phyloP scores from a whole-genome alignment of 805 yeast species.

The Komagataella phaffii region DNA sequence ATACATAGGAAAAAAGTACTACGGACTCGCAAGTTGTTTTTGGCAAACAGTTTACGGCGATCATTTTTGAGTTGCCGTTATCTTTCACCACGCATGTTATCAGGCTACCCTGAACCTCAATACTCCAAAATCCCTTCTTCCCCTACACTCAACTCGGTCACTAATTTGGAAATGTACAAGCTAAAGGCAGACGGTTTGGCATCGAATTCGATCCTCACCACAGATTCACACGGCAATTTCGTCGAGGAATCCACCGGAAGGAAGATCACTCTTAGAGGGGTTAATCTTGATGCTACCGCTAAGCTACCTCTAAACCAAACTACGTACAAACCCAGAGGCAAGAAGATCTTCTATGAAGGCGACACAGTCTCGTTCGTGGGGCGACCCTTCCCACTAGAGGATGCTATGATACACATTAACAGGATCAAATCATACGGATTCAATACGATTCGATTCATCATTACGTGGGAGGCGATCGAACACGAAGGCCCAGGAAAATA shows the following conservation, averaged over 20 bases:
- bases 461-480: conserved; percentile 90
- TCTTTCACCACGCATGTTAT: background rate
- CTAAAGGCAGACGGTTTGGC: background rate
- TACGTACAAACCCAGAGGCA: conserved; percentile 20
- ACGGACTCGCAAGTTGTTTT: background rate
- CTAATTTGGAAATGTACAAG: background rate
- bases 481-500: conserved; percentile 78
- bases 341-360: conserved; percentile 48
- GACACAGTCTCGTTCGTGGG: conserved; percentile 73
- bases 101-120: background rate
- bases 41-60: background rate
- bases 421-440: conserved; percentile 73
- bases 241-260: conserved; percentile 38
- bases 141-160: background rate
- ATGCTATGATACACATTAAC: conserved; percentile 54
- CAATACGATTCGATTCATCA: conserved; percentile 60
- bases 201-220: background rate
- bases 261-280: conserved; percentile 57
- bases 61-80: background rate
- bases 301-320: conserved; percentile 58
- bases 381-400: conserved; percentile 65
- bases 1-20: background rate
- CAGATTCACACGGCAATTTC: conserved; percentile 35
- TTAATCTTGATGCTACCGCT: conserved; percentile 64
- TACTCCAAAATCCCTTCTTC: background rate